phyloP scores from a whole-genome alignment of 208 protist genomes.

The Histomonas meleagridis region DNA sequence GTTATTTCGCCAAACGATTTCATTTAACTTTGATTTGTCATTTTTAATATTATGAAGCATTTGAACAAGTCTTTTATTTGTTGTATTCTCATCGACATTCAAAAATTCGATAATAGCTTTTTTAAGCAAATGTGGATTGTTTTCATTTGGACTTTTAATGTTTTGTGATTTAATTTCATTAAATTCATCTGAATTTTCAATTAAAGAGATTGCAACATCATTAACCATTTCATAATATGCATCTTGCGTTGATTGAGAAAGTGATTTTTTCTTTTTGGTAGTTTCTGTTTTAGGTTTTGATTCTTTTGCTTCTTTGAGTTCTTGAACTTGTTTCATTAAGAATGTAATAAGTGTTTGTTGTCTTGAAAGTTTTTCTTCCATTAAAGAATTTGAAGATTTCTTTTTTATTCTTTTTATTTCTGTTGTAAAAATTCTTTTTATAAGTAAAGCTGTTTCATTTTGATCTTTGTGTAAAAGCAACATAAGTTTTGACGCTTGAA shows the following conservation, averaged over 20 bases:
- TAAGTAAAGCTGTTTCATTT: not conserved
- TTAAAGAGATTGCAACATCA: not conserved
- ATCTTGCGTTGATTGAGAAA: not conserved
- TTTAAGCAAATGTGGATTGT: too few species aligned
- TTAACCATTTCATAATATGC: not conserved
- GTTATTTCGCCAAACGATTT: too few species aligned
- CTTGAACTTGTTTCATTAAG: not conserved
- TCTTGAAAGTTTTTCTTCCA: not conserved
- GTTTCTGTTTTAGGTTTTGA: not conserved
- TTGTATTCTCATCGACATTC: too few species aligned
- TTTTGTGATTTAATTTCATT: too few species aligned
- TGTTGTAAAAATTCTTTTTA: not conserved
- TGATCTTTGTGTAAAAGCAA: not conserved
- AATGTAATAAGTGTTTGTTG: not conserved
- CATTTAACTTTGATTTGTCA: too few species aligned
- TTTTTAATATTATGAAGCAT: too few species aligned
- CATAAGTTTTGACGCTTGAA: not conserved
- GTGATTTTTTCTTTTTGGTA: not conserved
- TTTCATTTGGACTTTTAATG: too few species aligned
- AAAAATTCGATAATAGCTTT: too few species aligned
- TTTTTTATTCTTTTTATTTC: not conserved
- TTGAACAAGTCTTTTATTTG: too few species aligned
- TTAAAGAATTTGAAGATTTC: not conserved
- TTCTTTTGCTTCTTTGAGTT: not conserved
- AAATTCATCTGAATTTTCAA: too few species aligned